Conservation (phyloP, 2,329 filamentous ascomycete genomes). For the Colletotrichum sp. region DNA sequence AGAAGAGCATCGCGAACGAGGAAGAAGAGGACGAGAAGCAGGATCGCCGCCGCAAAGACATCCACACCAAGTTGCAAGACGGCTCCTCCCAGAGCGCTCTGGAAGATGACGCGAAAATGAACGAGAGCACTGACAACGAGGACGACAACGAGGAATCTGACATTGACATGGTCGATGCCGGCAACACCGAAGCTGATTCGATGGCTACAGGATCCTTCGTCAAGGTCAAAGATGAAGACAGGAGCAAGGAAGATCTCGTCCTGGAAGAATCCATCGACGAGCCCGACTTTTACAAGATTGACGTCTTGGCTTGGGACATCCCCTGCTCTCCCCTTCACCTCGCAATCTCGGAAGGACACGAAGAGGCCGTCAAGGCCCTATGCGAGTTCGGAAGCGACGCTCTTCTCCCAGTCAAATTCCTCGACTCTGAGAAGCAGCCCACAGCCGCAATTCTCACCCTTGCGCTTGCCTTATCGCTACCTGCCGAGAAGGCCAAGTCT, state of each 20-base stretch:
- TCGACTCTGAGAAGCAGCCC: conserved; percentile 51
- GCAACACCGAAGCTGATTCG: conserved; percentile 56
- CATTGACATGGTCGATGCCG: conserved; percentile 48
- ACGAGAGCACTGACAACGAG: conserved; percentile 34
- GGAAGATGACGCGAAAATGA: conserved; percentile 26
- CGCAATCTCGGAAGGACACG: conserved; percentile 76
- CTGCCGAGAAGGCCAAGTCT: conserved; percentile 63
- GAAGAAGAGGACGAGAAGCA: conserved; percentile 66
- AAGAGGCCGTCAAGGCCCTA: conserved; percentile 70
- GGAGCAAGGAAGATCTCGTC: conserved; percentile 40
- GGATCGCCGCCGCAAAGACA: conserved; percentile 49
- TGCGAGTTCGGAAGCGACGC: conserved; percentile 80
- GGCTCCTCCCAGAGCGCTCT: conserved; percentile 25
- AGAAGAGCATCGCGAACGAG: conserved; percentile 77
- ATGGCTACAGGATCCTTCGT: conserved; percentile 76
- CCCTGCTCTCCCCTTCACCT: conserved; percentile 77
- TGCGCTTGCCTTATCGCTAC: conserved; percentile 68
- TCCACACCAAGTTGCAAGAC: conserved; percentile 29
- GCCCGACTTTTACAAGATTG: conserved; percentile 80
- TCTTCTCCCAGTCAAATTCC: conserved; percentile 74
- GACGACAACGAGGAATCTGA: conserved; percentile 38
- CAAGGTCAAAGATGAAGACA: conserved; percentile 60
- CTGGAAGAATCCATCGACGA: conserved; percentile 63
- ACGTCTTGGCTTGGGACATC: conserved; percentile 80
- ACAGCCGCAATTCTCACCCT: conserved; percentile 70